phyloP scores from a whole-genome alignment of 202 grass and related monocot genomes.

The Zizania palustris region DNA sequence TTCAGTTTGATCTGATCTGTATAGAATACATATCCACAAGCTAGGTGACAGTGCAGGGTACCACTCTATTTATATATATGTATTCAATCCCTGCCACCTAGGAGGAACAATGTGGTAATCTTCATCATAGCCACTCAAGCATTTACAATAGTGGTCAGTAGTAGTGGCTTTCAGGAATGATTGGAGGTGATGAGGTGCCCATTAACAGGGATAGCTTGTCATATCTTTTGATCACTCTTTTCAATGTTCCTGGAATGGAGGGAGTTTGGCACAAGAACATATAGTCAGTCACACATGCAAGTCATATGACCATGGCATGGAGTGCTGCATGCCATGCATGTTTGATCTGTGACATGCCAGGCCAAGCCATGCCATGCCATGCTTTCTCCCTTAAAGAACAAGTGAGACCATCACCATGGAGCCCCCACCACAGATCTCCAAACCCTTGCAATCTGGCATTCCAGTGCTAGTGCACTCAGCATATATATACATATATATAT shows the following conservation, averaged over 20 bases:
- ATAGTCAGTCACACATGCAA: constrained; percentile 27
- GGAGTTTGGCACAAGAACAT: constrained; percentile 24
- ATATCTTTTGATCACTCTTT: constrained; percentile 48
- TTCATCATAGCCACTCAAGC: constrained; percentile 24
- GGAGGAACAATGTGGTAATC: constrained; percentile 30
- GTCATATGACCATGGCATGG: constrained; percentile 42
- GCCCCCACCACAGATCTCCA: constrained; percentile 43
- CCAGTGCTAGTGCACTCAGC: constrained; percentile 21
- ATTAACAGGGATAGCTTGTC: constrained; percentile 45
- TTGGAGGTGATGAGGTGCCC: constrained; percentile 30
- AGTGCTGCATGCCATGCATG: constrained; percentile 23
- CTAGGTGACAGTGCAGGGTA: constrained; percentile 15
- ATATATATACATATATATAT: constrained; percentile 15
- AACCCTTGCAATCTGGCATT: constrained; percentile 7
- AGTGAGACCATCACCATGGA: constrained; percentile 48
- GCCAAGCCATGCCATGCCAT: constrained; percentile 32
- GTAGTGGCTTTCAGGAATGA: constrained; percentile 49
- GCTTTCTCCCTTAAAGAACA: constrained; percentile 40
- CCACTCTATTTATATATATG: background rate
- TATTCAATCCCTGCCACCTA: constrained; percentile 14
- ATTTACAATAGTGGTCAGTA: constrained; percentile 42
- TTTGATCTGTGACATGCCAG: constrained; percentile 51
- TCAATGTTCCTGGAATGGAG: constrained; percentile 53
- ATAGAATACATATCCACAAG: constrained; percentile 35
- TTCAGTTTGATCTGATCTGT: constrained; percentile 17